Conservation (phyloP, 1,139 yeast species). For the Nakaseomyces kungkrabaensis region DNA sequence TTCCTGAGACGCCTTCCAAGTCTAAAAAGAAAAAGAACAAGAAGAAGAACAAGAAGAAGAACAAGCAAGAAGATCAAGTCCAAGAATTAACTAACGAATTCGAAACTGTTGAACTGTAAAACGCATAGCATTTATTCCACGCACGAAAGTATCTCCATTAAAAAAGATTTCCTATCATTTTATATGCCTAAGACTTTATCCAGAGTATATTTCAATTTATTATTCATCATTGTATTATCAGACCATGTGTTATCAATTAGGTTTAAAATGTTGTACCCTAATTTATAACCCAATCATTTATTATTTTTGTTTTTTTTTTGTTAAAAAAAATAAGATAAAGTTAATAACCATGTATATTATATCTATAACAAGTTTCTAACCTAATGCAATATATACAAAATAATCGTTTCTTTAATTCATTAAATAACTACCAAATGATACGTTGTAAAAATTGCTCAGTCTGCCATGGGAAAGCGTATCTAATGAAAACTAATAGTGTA, state of each 20-base stretch:
- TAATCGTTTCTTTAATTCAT: neutral
- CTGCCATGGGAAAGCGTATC: conserved; percentile 59
- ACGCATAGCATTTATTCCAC: conserved; percentile 1
- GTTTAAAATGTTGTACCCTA: neutral
- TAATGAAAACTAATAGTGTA: conserved; percentile 48
- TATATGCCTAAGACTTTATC: neutral
- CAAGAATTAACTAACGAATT: conserved; percentile 4
- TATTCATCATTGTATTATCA: conserved; percentile 1
- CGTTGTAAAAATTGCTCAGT: conserved; percentile 56
- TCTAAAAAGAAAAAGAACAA: conserved; percentile 2
- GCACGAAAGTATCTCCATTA: neutral
- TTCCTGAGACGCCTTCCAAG: neutral
- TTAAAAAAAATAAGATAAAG: neutral
- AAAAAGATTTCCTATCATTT: neutral
- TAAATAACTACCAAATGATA: conserved; percentile 62
- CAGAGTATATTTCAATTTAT: neutral
- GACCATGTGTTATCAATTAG: too few species aligned
- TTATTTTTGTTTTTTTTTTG: neutral
- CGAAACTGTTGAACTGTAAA: conserved; percentile 2
- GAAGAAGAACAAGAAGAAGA: conserved; percentile 4
- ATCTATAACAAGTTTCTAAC: conserved; percentile 1
- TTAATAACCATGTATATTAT: neutral
- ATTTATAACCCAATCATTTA: neutral
- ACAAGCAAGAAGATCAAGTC: conserved; percentile 3
- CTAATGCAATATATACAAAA: neutral